Conservation (phyloP, 2,329 filamentous ascomycete species). For the Scedosporium aurantiacum region DNA sequence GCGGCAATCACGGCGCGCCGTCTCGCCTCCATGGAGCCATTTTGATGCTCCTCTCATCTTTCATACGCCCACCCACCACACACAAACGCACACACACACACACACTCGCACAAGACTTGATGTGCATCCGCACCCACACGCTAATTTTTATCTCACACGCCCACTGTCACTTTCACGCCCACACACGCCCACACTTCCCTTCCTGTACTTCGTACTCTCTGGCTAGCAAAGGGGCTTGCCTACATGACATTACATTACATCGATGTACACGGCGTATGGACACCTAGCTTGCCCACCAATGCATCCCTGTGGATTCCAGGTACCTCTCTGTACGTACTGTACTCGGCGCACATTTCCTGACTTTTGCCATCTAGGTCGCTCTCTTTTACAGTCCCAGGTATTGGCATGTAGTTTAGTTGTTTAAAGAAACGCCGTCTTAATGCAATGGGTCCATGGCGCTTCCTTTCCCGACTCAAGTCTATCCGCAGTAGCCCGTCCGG, state of each 20-base stretch:
- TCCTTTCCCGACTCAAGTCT: not conserved
- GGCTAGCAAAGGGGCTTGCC: not conserved
- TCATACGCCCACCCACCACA: not conserved
- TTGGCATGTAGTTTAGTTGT: constrained; percentile 1
- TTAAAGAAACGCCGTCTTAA: constrained; percentile 1
- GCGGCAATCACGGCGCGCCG: constrained; percentile 4
- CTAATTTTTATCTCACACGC: not conserved
- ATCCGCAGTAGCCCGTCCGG: constrained; percentile 1
- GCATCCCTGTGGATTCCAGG: constrained; percentile 1
- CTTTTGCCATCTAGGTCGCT: not conserved
- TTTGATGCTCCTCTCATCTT: not conserved
- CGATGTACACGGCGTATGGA: not conserved
- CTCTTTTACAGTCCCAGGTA: not conserved
- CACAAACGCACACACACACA: not conserved
- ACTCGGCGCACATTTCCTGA: not conserved
- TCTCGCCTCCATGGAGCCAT: not conserved
- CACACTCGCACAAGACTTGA: not conserved
- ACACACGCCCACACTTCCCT: constrained; percentile 1
- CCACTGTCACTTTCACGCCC: not conserved
- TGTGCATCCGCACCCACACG: not conserved
- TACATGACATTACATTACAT: constrained; percentile 3
- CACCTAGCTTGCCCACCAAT: constrained; percentile 1
- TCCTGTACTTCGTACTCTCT: not conserved
- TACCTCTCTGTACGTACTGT: constrained; percentile 6
- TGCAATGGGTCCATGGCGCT: constrained; percentile 3